phyloP scores from a whole-genome alignment of 306 rosid genomes.

The Fagus crenata region DNA sequence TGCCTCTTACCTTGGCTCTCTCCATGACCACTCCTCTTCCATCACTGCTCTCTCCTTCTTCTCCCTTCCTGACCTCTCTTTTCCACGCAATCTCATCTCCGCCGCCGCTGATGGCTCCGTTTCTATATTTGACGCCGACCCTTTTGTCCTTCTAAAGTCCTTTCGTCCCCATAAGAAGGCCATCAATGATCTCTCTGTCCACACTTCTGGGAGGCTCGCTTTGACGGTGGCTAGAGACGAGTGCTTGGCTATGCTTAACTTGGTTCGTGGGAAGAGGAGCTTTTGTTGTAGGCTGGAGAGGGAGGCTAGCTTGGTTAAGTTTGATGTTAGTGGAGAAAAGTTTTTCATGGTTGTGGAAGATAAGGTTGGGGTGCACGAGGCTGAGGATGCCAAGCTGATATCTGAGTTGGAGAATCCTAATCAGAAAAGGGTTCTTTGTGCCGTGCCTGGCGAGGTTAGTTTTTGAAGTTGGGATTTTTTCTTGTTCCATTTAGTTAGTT shows the following conservation, averaged over 20 bases:
- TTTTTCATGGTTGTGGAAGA: conserved; percentile 68
- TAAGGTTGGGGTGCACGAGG: conserved; percentile 63
- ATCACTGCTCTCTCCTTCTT: conserved; percentile 78
- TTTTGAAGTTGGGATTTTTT: background rate
- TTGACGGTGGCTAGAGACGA: conserved; percentile 70
- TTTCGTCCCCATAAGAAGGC: conserved; percentile 57
- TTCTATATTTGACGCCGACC: conserved; percentile 77
- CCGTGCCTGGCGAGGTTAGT: conserved; percentile 63
- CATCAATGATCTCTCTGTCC: conserved; percentile 76
- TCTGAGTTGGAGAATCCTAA: conserved; percentile 49
- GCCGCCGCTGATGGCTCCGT: conserved; percentile 70
- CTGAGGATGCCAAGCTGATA: conserved; percentile 77
- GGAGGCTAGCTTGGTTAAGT: conserved; percentile 67
- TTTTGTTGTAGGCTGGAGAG: conserved; percentile 63
- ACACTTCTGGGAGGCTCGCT: conserved; percentile 79
- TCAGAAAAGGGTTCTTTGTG: conserved; percentile 57
- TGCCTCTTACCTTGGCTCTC: conserved; percentile 80
- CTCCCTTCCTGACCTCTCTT: conserved; percentile 57
- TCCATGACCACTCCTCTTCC: conserved; percentile 67
- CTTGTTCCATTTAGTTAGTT: background rate
- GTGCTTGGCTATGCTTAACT: conserved; percentile 79
- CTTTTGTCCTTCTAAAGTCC: conserved; percentile 75
- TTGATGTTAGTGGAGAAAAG: conserved; percentile 50
- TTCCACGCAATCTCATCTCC: conserved; percentile 90
- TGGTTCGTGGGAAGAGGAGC: conserved; percentile 77